Conservation (phyloP, 1,284 basidiomycete genomes). For the Malassezia nana region DNA sequence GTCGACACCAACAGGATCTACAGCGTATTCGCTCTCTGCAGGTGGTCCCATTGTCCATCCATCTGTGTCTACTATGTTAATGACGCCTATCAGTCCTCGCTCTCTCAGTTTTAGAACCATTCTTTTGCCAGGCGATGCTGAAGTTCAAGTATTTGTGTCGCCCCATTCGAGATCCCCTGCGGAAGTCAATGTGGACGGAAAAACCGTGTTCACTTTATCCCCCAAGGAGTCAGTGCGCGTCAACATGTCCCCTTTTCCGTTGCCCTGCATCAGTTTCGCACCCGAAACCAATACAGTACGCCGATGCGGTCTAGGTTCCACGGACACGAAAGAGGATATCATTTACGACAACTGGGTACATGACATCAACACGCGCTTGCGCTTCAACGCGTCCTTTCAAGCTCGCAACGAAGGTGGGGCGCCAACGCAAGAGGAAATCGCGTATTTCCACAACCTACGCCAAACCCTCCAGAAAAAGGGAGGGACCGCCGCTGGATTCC, state of each 20-base stretch:
- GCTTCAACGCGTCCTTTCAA: conserved; percentile 45
- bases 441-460: neutral
- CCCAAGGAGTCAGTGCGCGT: conserved; percentile 77
- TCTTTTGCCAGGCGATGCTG: conserved; percentile 71
- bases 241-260: conserved; percentile 72
- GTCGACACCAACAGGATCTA: conserved; percentile 91
- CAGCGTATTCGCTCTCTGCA: conserved; percentile 88
- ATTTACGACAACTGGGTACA: conserved; percentile 87
- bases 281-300: neutral
- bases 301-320: conserved; percentile 16
- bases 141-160: conserved; percentile 71
- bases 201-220: conserved; percentile 65
- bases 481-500: neutral
- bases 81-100: conserved; percentile 89
- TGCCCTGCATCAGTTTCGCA: conserved; percentile 59
- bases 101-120: conserved; percentile 85
- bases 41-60: conserved; percentile 95
- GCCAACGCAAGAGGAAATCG: neutral
- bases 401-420: neutral
- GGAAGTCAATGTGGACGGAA: conserved; percentile 85
- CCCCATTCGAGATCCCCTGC: conserved; percentile 72
- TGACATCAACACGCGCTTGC: conserved; percentile 65
- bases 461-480: neutral
- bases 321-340: conserved; percentile 46
- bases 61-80: conserved; percentile 72